Conservation (phyloP, 768 basidiomycete genomes). For the Mycena haematopus region DNA sequence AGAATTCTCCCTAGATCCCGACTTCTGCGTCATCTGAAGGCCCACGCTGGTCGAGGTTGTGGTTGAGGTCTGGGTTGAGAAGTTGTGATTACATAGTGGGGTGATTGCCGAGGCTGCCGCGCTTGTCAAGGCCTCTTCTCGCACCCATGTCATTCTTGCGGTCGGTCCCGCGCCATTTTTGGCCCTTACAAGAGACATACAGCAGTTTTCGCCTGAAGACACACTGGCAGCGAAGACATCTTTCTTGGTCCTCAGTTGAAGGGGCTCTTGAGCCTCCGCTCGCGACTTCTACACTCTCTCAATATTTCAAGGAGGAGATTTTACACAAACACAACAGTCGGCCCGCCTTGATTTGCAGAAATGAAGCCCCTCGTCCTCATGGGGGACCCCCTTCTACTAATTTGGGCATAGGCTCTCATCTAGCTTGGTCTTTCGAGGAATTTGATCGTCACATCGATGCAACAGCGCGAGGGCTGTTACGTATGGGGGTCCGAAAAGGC, state of each 20-base stretch:
- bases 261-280: conserved; percentile 65
- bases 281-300: conserved; percentile 58
- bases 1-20: no score
- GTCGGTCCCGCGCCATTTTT: background rate
- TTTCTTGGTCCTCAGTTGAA: conserved; percentile 56
- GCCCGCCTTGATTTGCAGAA: conserved; percentile 69
- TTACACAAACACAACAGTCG: conserved; percentile 53
- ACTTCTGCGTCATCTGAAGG: no score
- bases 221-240: background rate
- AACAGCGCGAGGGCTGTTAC: conserved; percentile 71
- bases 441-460: conserved; percentile 71
- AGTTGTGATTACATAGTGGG: no score
- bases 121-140: no score
- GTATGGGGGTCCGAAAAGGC: conserved; percentile 74
- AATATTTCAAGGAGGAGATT: conserved; percentile 67
- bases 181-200: no score
- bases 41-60: no score
- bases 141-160: background rate
- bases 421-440: conserved; percentile 79
- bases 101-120: no score
- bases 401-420: conserved; percentile 51
- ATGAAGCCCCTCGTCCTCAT: conserved; percentile 62
- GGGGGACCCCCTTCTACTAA: conserved; percentile 66
- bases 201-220: background rate
- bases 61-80: no score